phyloP scores from a whole-genome alignment of 2,329 filamentous ascomycete genomes.

The Cercospora brassicicola region DNA sequence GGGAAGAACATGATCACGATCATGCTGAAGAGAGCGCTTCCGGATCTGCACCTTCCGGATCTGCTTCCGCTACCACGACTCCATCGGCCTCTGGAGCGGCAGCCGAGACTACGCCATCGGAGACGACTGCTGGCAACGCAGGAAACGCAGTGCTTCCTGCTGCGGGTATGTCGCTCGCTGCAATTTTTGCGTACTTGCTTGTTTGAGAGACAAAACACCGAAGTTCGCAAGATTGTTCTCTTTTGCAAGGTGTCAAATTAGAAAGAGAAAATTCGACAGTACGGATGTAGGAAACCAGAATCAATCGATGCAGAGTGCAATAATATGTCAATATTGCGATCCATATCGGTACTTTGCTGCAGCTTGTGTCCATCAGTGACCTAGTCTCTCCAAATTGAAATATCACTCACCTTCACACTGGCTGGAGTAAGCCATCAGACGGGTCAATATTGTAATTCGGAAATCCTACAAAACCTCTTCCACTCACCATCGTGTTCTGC shows the following conservation, averaged over 20 bases:
- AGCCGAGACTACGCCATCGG: background rate
- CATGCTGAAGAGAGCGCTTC: background rate
- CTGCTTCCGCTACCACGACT: background rate
- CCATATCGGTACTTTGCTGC: background rate
- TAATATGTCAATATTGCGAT: background rate
- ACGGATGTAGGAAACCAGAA: background rate
- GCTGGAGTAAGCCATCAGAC: background rate
- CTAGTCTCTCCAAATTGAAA: background rate
- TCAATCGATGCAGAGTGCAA: background rate
- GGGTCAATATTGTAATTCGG: background rate
- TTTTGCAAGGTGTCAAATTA: background rate
- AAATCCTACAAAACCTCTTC: background rate
- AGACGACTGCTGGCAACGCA: background rate
- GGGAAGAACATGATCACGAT: background rate
- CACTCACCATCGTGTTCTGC: background rate
- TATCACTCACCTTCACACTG: background rate
- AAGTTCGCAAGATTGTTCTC: background rate
- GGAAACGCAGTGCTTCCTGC: background rate
- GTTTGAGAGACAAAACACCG: background rate
- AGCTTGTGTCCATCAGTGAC: background rate
- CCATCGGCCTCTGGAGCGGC: background rate
- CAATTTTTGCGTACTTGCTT: background rate
- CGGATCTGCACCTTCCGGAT: background rate
- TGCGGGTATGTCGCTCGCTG: background rate
- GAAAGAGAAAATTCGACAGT: background rate